Evolutionary conservation across 1,284 basidiomycete species (phyloP), one percentile per base, ranked within the genome.

Genomic region (Phlebopus sp.): DNA sequence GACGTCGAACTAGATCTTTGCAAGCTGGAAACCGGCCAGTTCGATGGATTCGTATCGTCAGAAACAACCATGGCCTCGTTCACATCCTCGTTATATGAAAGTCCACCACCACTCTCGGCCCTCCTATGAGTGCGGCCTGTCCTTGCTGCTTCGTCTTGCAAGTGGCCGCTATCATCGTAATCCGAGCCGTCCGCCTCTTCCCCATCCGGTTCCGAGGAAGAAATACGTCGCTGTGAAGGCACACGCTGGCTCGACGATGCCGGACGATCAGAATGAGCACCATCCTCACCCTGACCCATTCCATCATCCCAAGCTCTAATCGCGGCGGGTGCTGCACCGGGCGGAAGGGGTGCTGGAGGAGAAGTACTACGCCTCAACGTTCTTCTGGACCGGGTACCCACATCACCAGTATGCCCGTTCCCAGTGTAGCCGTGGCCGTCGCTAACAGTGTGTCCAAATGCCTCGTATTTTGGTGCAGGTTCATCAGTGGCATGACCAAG

Each of bases 191-290:
- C 54, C 60, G 52, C 59, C 14, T 66, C 60, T 56, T 63, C 61
- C 62, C 61, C 60, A 63, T 55, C 62, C 64, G 18, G 59, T 54
- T 65, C 64, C 62, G 39, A 59, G 60, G 63, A 64, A 66, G 63
- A 60, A 63, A 47, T 66, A 61, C 39, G 55, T 64, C 49, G 62
- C 63, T 66, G 61, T 64, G 64, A 62, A 62, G 55, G 56, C 52
- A 55, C 46, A 62, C 34, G 49, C 51, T 52, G 41, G 60, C 63
- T 62, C 63, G 60, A 66, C 39, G 63, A 66, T 62, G 57, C 53
- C 53, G 59, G 53, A 66, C 42, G 53, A 64, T 64, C 60, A 62
- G 60, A 62, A 62, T 72, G 72, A 48, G 71, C 65, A 46, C 57
- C 57, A 47, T 56, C 50, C 53, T 58, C 56, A 55, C 59, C 56